Percentiles rank a stretch among this genome's conserved stretches.
These are phyloP conservation scores for Trichoderma cornu-damae DNA, from an alignment of 2,329 filamentous ascomycete genomes.

Conservation along the genomic window DNA sequence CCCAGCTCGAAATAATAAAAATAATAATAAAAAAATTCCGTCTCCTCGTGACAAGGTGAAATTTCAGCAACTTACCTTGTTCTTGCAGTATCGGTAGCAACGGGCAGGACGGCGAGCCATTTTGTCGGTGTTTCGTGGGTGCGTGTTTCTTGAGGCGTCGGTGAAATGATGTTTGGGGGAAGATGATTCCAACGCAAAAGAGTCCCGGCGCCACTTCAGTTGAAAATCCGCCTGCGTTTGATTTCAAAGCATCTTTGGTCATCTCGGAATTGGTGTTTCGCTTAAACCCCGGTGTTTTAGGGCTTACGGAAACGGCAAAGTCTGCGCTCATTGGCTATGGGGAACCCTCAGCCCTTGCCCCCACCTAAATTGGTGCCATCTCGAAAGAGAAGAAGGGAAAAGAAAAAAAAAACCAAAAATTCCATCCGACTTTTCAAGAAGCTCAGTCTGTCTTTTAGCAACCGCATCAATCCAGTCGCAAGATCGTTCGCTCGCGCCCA, in stretches of 20 bases:
- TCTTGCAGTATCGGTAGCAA: slow-evolving; percentile 99
- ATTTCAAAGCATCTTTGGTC: slow-evolving; percentile 51
- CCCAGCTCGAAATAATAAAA: slow-evolving; percentile 17
- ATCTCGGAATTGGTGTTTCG: slow-evolving; percentile 31
- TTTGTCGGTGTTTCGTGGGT: slow-evolving; percentile 60
- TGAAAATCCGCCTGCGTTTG: slow-evolving; percentile 36
- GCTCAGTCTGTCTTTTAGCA: slow-evolving; percentile 24
- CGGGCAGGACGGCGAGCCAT: slow-evolving; percentile 99
- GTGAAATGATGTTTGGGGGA: slow-evolving; percentile 36
- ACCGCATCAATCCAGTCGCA: slow-evolving; percentile 30
- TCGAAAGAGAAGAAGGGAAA: slow-evolving; percentile 23
- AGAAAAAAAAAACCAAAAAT: too few relatives aligned
- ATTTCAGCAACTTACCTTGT: slow-evolving; percentile 69
- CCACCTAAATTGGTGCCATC: slow-evolving; percentile 20
- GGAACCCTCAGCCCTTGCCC: slow-evolving; percentile 22
- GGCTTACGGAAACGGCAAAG: slow-evolving; percentile 26
- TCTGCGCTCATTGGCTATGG: slow-evolving; percentile 29
- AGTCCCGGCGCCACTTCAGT: slow-evolving; percentile 28
- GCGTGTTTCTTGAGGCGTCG: slow-evolving; percentile 27
- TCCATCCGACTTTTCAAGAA: slow-evolving; percentile 25
- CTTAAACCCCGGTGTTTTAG: slow-evolving; percentile 39
- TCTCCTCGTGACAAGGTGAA: background rate
- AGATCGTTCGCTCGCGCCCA: slow-evolving; percentile 25
- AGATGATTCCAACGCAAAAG: slow-evolving; percentile 28
- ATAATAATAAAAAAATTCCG: too few relatives aligned